A percentile compares a stretch with the other conserved stretches of the same genome.
Conservation (phyloP, 441 rosid genomes). For the Erodium trifolium region DNA sequence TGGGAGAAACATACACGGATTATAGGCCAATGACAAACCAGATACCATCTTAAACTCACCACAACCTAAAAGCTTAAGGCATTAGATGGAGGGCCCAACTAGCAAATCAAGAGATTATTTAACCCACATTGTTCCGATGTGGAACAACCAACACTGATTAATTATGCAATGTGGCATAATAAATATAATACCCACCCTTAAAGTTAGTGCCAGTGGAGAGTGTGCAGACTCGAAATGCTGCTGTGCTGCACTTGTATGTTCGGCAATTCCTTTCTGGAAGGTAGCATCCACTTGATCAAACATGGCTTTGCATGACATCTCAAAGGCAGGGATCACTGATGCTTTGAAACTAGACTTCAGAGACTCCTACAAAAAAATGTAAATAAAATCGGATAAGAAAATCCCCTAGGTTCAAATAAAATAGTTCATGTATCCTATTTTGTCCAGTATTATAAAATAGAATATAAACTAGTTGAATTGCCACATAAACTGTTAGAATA, state of each 20-base stretch:
- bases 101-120: too few relatives aligned
- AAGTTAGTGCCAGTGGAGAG: slow-evolving; percentile 45
- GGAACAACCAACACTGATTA: background rate
- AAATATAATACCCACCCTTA: slow-evolving; percentile 43
- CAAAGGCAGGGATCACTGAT: slow-evolving; percentile 56
- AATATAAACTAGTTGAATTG: background rate
- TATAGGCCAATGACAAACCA: too few relatives aligned
- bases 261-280: slow-evolving; percentile 53
- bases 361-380: slow-evolving; percentile 33
- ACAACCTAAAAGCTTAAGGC: too few relatives aligned
- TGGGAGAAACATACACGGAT: too few relatives aligned
- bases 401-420: slow-evolving; percentile 11
- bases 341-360: slow-evolving; percentile 47
- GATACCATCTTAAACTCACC: too few relatives aligned
- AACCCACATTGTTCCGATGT: too few relatives aligned
- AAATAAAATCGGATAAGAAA: slow-evolving; percentile 15
- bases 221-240: slow-evolving; percentile 46
- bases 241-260: slow-evolving; percentile 50
- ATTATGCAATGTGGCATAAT: background rate
- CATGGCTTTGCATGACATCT: slow-evolving; percentile 57
- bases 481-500: background rate
- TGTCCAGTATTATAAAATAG: background rate
- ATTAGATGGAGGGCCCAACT: too few relatives aligned
- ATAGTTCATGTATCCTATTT: background rate
- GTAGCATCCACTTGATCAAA: slow-evolving; percentile 59